These are phyloP conservation scores for Lumnitzera littorea DNA, from an alignment of 345 rosid species.

Conservation along the genomic window DNA sequence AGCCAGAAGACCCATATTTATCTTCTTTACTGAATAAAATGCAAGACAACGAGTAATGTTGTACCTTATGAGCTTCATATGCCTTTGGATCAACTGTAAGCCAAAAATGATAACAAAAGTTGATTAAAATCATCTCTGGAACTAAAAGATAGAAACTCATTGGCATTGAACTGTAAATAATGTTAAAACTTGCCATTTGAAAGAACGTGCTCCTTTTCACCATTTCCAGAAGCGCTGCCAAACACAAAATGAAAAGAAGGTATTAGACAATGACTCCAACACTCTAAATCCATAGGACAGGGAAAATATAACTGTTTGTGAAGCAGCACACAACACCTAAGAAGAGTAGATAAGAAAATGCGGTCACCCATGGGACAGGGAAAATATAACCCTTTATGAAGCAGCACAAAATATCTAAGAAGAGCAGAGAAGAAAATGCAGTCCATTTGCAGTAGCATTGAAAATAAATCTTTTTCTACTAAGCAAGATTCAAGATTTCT, in stretches of 20 bases:
- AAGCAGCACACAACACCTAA: not conserved
- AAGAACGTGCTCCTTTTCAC: constrained; percentile 37
- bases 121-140: not conserved
- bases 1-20: not conserved
- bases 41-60: too few species aligned
- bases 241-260: constrained; percentile 9
- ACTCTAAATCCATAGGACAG: not conserved
- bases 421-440: too few species aligned
- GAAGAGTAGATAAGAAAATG: not conserved
- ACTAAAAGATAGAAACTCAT: too few species aligned
- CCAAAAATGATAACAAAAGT: constrained; percentile 10
- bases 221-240: constrained; percentile 66
- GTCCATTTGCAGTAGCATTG: too few species aligned
- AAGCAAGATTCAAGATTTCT: too few species aligned
- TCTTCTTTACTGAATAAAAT: too few species aligned
- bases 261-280: not conserved
- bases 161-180: not conserved
- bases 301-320: not conserved
- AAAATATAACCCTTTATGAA: too few species aligned
- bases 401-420: too few species aligned
- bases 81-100: constrained; percentile 56
- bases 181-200: constrained; percentile 56
- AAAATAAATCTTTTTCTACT: too few species aligned
- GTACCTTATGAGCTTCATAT: constrained; percentile 79
- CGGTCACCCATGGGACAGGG: too few species aligned